phyloP scores from a whole-genome alignment of 73 alveolate genomes.

The Halteria grandinella region DNA sequence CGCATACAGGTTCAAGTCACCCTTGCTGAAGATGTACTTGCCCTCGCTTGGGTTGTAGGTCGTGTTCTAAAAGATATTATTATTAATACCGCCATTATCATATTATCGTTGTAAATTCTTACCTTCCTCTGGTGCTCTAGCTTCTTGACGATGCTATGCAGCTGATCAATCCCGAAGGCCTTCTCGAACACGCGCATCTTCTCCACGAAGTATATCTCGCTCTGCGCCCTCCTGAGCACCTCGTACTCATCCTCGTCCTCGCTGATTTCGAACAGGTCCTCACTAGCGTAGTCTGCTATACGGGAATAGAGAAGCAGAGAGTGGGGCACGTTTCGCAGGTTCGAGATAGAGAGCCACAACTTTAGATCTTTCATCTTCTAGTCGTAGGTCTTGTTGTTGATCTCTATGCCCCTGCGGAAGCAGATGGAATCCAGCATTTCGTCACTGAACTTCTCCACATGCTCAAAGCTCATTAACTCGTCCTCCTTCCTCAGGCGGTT shows the following conservation, averaged over 20 bases:
- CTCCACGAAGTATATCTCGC: slow-evolving; percentile 46
- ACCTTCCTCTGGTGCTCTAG: slow-evolving; percentile 23
- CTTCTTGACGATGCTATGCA: slow-evolving; percentile 29
- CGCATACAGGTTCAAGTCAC: slow-evolving; percentile 14
- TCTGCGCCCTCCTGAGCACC: slow-evolving; percentile 48
- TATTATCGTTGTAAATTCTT: background rate
- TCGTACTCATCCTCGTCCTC: slow-evolving; percentile 62
- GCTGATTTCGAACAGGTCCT: slow-evolving; percentile 51
- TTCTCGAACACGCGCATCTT: slow-evolving; percentile 53
- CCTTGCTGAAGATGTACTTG: background rate
- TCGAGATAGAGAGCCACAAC: slow-evolving; percentile 66
- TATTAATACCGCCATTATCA: too few relatives aligned
- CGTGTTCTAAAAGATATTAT: background rate
- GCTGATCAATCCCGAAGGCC: slow-evolving; percentile 56
- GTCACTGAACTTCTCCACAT: slow-evolving; percentile 18
- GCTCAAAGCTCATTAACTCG: slow-evolving; percentile 37
- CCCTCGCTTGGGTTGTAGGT: slow-evolving; percentile 35
- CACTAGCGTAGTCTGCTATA: slow-evolving; percentile 54
- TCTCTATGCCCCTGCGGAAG: slow-evolving; percentile 67
- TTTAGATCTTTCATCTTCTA: slow-evolving; percentile 56
- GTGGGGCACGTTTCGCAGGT: slow-evolving; percentile 67
- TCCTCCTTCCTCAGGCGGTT: slow-evolving; percentile 59
- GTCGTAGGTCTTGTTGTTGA: slow-evolving; percentile 19
- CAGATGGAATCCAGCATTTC: slow-evolving; percentile 50
- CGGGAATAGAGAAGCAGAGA: slow-evolving; percentile 59